These are phyloP conservation scores for Tillandsia fasciculata DNA, from an alignment of 176 grass and related monocot species.

Conservation along the genomic window DNA sequence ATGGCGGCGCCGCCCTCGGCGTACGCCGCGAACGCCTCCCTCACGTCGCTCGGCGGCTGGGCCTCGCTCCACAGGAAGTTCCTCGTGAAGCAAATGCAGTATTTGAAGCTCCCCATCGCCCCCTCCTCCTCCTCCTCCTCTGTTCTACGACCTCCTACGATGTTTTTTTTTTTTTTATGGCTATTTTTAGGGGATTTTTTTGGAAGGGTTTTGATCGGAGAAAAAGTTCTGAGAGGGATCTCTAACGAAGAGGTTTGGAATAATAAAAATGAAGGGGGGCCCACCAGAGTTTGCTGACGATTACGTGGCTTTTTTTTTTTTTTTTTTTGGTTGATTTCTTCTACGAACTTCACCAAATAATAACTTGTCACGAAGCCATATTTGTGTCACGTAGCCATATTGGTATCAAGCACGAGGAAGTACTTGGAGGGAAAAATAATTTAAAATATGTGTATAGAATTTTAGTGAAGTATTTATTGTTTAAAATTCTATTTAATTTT, in stretches of 20 bases:
- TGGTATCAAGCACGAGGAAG: no score
- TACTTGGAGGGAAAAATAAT: neutral
- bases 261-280: no score
- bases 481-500: neutral
- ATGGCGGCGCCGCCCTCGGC: constrained; percentile 46
- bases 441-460: neutral
- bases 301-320: no score
- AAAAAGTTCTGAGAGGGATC: no score
- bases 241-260: no score
- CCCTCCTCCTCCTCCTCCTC: neutral
- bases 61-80: constrained; percentile 52
- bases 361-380: no score
- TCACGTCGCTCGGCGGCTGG: constrained; percentile 52
- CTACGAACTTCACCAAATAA: no score
- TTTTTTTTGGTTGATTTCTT: no score
- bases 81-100: constrained; percentile 82
- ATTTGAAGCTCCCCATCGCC: constrained; percentile 60
- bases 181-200: constrained; percentile 1
- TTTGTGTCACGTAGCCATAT: no score
- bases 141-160: neutral
- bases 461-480: neutral
- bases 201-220: constrained; percentile 6
- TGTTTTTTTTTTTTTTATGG: neutral
- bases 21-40: constrained; percentile 37
- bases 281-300: no score